Evolutionary conservation across 208 protist genomes (phyloP).

Genomic region (Novymonas esmeraldas): DNA sequence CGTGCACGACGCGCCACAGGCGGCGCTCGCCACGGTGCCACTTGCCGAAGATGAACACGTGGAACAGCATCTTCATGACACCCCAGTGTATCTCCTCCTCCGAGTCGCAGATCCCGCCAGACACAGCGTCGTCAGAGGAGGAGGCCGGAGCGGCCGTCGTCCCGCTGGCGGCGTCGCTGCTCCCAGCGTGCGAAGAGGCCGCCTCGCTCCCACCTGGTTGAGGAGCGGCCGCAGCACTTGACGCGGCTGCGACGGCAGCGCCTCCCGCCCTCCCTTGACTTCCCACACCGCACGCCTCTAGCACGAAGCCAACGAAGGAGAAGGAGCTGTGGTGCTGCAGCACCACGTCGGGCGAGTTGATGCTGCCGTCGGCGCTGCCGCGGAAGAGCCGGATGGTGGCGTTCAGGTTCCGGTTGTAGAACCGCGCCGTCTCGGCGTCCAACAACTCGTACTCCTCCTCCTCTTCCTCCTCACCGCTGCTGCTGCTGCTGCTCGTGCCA

Average conservation of each 20-base stretch:
- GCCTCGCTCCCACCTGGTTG: background rate
- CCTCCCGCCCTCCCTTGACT: conserved; percentile 17
- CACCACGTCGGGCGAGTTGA: conserved; percentile 47
- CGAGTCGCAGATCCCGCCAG: conserved; percentile 4
- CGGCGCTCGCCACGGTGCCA: conserved; percentile 47
- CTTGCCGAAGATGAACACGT: conserved; percentile 96
- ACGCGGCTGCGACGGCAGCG: background rate
- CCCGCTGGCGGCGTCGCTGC: background rate
- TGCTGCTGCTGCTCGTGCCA: conserved; percentile 16
- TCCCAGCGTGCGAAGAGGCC: background rate
- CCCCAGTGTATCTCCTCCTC: conserved; percentile 71
- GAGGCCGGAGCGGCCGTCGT: background rate
- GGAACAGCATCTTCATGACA: conserved; percentile 97
- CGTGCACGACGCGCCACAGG: conserved; percentile 46
- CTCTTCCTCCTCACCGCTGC: conserved; percentile 22
- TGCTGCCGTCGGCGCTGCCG: conserved; percentile 56
- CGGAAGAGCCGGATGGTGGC: conserved; percentile 61
- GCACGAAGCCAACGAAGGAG: conserved; percentile 68
- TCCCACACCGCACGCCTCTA: conserved; percentile 59
- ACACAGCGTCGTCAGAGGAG: conserved; percentile 6
- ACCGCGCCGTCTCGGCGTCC: conserved; percentile 47
- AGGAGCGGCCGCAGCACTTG: background rate
- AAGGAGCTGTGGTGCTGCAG: conserved; percentile 59
- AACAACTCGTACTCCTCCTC: conserved; percentile 33
- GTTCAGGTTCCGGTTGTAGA: conserved; percentile 61